Base-by-base conservation (phyloP, 495 filamentous ascomycete genomes). In the Xylaria cubensis region DNA sequence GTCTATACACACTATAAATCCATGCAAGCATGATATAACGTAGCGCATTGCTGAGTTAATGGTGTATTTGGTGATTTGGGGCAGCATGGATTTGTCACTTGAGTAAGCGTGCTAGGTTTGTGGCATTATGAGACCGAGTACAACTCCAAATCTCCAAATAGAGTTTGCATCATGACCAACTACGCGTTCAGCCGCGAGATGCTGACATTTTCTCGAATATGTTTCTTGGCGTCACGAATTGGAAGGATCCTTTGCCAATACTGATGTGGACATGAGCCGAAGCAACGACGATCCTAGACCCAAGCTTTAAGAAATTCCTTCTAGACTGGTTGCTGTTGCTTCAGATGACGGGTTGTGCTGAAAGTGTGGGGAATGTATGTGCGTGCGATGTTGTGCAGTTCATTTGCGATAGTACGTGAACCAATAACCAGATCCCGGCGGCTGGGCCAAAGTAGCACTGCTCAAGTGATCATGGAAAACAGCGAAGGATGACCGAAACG, bases 401-500 rank as follows among this genome's bases (percentile, higher is more conserved):
- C 73, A 76, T 69, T 65, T 64, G 68, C 66, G 58, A 69, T 21
- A 67, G 73, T 72, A 71, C 59, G 74, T 70, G 62, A 59, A 71
- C 74, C 71, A 74, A 69, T 67, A 72, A 24, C 72, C 67, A 69
- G 55, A 67, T 76, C 74, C 70, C 42, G 65, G 76, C 67, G 56
- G 68, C 72, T 69, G 69, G 72, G 72, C 73, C 66, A 67, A 74
- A 74, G 69, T 46, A 74, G 68, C 75, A 79, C 73, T 69, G 74
- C 77, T 78, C 73, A 72, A 71, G 56, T 73, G 71, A 72, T 73
- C 67, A 77, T 73, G 74, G 75, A 44, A 68, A 79, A 76, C 64
- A 73, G 71, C 71, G 71, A 76, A 73, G 71, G 75, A 76, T 76
- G 74, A 76, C 77, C 77, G 75, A 76, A 75, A 73, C 56, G 71